Evolutionary conservation across 2,329 filamentous ascomycete species (phyloP).

Genomic region (Paecilomyces formosus): DNA sequence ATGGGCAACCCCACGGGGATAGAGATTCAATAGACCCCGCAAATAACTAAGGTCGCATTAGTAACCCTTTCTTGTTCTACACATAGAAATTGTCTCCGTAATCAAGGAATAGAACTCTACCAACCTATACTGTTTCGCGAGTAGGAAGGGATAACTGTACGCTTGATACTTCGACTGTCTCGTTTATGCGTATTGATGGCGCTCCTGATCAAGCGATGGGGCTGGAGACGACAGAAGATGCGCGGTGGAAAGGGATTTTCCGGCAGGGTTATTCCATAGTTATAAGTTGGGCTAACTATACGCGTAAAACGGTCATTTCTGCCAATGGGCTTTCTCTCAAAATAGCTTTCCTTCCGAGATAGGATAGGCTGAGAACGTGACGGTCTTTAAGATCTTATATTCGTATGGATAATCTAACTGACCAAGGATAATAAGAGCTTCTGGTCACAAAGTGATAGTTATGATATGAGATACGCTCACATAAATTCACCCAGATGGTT

Average conservation of each 20-base stretch:
- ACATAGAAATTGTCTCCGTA: not conserved
- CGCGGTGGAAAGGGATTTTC: not conserved
- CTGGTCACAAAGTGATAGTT: too few species aligned
- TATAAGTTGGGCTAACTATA: too few species aligned
- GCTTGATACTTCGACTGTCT: not conserved
- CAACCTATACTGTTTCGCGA: not conserved
- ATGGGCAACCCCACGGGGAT: not conserved
- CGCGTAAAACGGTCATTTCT: too few species aligned
- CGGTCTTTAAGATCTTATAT: too few species aligned
- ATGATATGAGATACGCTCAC: too few species aligned
- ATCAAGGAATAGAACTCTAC: not conserved
- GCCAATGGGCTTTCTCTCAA: too few species aligned
- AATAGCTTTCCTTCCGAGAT: too few species aligned
- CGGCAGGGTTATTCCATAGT: not conserved
- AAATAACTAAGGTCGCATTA: not conserved
- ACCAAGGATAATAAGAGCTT: too few species aligned
- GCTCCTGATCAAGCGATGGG: not conserved
- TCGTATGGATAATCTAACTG: too few species aligned
- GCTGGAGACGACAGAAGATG: not conserved
- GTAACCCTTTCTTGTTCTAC: not conserved
- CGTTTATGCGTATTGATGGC: too few species aligned
- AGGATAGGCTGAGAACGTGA: too few species aligned
- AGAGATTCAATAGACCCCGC: not conserved
- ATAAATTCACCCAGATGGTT: too few species aligned
- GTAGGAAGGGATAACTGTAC: not conserved